Percentiles rank a stretch among this genome's conserved stretches.
These are phyloP conservation scores for Cladosporium phlei DNA, from an alignment of 2,329 filamentous ascomycete genomes.

Conservation along the genomic window DNA sequence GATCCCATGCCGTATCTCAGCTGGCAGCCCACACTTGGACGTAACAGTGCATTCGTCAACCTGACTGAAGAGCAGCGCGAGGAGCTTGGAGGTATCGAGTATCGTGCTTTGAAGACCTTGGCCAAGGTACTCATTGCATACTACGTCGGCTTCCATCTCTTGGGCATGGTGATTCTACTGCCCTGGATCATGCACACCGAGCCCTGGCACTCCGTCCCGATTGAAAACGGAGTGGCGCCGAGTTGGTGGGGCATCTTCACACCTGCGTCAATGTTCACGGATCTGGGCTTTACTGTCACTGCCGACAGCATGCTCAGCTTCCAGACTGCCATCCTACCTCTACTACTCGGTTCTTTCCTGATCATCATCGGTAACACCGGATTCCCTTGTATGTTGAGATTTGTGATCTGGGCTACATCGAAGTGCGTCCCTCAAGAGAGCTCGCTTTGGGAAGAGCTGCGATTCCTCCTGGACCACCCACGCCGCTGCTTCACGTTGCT, in stretches of 20 bases:
- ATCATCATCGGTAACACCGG: slow-evolving; percentile 94
- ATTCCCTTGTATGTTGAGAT: slow-evolving; percentile 89
- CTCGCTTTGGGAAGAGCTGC: slow-evolving; percentile 80
- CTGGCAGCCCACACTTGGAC: slow-evolving; percentile 84
- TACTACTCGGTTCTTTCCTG: slow-evolving; percentile 75
- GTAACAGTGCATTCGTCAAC: slow-evolving; percentile 89
- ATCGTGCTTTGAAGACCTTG: slow-evolving; percentile 82
- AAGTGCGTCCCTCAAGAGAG: slow-evolving; percentile 61
- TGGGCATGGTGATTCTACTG: slow-evolving; percentile 67
- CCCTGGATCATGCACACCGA: slow-evolving; percentile 71
- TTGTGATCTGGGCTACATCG: slow-evolving; percentile 81
- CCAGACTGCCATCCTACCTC: slow-evolving; percentile 66
- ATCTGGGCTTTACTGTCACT: slow-evolving; percentile 88
- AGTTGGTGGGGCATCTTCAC: slow-evolving; percentile 94
- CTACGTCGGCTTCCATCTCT: slow-evolving; percentile 74
- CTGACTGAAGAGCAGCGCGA: slow-evolving; percentile 87
- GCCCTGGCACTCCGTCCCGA: slow-evolving; percentile 63
- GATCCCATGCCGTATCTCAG: slow-evolving; percentile 81
- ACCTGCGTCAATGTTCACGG: slow-evolving; percentile 82
- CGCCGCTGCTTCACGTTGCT: slow-evolving; percentile 92
- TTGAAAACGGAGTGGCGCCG: slow-evolving; percentile 55
- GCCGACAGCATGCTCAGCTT: slow-evolving; percentile 94
- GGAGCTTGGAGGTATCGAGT: slow-evolving; percentile 93
- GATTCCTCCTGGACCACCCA: slow-evolving; percentile 88
- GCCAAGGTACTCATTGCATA: slow-evolving; percentile 72